Percentiles rank a stretch among this genome's conserved stretches.
Evolutionary conservation across 116 monocot genomes (phyloP).

Genomic region (Trichopus zeylanicus): DNA sequence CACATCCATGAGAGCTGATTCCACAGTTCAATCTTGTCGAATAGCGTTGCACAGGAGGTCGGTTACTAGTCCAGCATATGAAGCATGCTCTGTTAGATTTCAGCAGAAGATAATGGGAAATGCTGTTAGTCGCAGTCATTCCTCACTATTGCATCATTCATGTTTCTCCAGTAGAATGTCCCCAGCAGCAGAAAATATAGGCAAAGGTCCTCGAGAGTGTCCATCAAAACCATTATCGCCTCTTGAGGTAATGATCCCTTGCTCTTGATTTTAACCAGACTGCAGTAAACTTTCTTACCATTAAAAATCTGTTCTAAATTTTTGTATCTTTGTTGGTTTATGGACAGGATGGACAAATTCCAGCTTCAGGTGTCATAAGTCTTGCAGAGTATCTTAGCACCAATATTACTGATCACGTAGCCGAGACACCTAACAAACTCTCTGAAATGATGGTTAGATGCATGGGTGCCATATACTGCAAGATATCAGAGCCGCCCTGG

Average conservation of each 20-base stretch:
- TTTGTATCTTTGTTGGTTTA: constrained; percentile 7
- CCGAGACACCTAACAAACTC: constrained; percentile 69
- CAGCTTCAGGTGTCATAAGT: constrained; percentile 50
- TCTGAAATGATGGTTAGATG: constrained; percentile 77
- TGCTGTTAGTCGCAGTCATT: constrained; percentile 54
- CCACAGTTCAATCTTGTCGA: constrained; percentile 11
- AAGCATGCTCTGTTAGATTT: constrained; percentile 6
- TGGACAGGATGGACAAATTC: constrained; percentile 41
- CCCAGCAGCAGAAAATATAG: constrained; percentile 53
- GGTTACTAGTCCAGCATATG: constrained; percentile 13
- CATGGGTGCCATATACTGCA: constrained; percentile 68
- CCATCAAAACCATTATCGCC: constrained; percentile 73
- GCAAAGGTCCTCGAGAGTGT: constrained; percentile 39
- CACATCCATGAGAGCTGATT: constrained; percentile 7
- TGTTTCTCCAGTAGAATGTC: constrained; percentile 60
- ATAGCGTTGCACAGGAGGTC: constrained; percentile 11
- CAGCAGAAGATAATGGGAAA: constrained; percentile 21
- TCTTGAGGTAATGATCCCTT: constrained; percentile 37
- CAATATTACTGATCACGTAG: constrained; percentile 56
- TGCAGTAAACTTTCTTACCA: background rate
- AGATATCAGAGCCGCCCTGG: constrained; percentile 63
- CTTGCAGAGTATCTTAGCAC: constrained; percentile 85
- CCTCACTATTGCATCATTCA: constrained; percentile 52
- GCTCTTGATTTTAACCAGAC: background rate
- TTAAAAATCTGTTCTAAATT: background rate